A percentile compares a stretch with the other conserved stretches of the same genome.
These are phyloP conservation scores for Fusarium dlaminii DNA, from an alignment of 2,329 filamentous ascomycete genomes.

Conservation along the genomic window DNA sequence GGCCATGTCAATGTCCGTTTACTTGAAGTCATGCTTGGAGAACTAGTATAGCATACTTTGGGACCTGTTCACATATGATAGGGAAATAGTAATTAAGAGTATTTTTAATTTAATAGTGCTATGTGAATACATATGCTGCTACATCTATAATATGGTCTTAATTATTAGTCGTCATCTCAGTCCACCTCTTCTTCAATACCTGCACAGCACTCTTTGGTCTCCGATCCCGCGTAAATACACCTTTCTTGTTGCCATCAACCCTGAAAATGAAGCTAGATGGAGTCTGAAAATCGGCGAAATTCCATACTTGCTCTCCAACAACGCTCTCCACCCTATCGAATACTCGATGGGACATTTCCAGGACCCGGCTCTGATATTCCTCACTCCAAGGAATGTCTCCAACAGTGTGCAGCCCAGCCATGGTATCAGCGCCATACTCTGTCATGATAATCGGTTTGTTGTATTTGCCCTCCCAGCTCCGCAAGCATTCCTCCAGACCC, in stretches of 20 bases:
- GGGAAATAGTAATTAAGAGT: too few relatives aligned
- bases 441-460: background rate
- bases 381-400: constrained; percentile 30
- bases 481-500: background rate
- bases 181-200: constrained; percentile 12
- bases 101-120: background rate
- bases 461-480: background rate
- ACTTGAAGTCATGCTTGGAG: background rate
- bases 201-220: constrained; percentile 15
- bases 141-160: background rate
- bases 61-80: background rate
- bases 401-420: background rate
- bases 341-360: constrained; percentile 28
- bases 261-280: constrained; percentile 19
- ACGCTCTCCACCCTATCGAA: constrained; percentile 29
- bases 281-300: constrained; percentile 30
- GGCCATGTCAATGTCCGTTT: fast-evolving
- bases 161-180: background rate
- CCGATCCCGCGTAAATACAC: constrained; percentile 23
- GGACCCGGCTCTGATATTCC: constrained; percentile 19
- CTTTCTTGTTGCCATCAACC: constrained; percentile 34
- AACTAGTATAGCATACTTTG: background rate
- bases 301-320: constrained; percentile 30
- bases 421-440: background rate
- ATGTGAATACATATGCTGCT: background rate